Base-by-base conservation (phyloP, 2,329 filamentous ascomycete species). In the Alternaria solani region DNA sequence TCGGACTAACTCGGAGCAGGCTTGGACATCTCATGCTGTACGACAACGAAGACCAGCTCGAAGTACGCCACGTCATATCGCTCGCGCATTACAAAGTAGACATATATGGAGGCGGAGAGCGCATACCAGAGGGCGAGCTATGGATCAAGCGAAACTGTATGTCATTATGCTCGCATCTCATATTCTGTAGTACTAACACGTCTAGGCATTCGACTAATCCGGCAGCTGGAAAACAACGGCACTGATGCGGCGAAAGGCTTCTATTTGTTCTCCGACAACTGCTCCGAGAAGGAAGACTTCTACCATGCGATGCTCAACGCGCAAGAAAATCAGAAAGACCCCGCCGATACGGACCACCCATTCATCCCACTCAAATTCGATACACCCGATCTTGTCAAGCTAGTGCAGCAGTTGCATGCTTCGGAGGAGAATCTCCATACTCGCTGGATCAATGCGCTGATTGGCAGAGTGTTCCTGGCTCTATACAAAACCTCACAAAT, bases 281-380 rank as follows among this genome's bases (percentile, higher is more conserved):
- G 92, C 76, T 97, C 94, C 0, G 93, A 95, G 47, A 99, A 99
- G 78, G 95, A 99, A 78, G 95, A 99, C 76, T 98, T 99, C 79
- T 99, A 99, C 78, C 94, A 97, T 79, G 91, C 94, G 12, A 83
- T 99, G 68, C 83, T 99, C 39, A 89, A 89, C 70, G 96, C 94
- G 65, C 91, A 96, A 75, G 89, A 93, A 67, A 88, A 90, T 69
- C 86, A 86, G 16, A 84, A 87, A 58, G 84, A 72, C 85, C 39
- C 59, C 14, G 81, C 82, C 2, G 82, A 83, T 20, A 54, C 34
- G 23, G 82, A 85, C 55, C 82, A 83, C 20, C 86, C 88, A 1
- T 93, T 93, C 0, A 84, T 85, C 54, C 90, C 91, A 9, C 86
- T 92, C 64, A 85, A 89, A 14, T 96, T 96, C 70, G 91, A 96